Base-by-base conservation (phyloP, 2,329 filamentous ascomycete genomes). In the Nothophoma quercina region DNA sequence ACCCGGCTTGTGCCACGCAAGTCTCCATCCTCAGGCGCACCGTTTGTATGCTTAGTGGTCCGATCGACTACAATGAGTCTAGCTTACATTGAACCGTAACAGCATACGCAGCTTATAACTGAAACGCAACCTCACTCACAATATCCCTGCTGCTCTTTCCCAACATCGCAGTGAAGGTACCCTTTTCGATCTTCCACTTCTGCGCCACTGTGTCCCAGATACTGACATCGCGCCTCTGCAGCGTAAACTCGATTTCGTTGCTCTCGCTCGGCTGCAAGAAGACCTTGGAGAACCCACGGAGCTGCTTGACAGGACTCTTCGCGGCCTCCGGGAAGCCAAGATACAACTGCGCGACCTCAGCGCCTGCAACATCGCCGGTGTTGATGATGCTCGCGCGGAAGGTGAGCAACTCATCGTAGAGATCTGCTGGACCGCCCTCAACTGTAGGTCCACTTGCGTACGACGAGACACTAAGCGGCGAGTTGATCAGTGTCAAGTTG, bases 331-430 rank as follows among this genome's bases (percentile, higher is more conserved):
- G 5, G 26, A 12, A 28, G 8, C 10, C 26, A 28, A 7, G 26
- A 28, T 12, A 28, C 26, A 28, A 28, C 26, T 28, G 10, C 4
- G 26, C 26, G 10, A 28, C 26, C 10, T 28, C 10, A 12, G 26
- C 16, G 33, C 33, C 33, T 18, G 13, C 22, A 7, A 22, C 5
- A 32, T 4, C 5, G 4, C 15, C n/a, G 16, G n/a, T 16, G 5
- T 68, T 86, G 87, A 5, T 73, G 62, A 43, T 79, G 80, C 56
- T n/a, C 72, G 61, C 12, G 72, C 48, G 55, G 68, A 58, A 73
- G 61, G 35, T 88, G 72, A 9, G 77, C 72, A 25, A 28, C 26
- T 28, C n/a, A n/a, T n/a, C n/a, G 26, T 28, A 28, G 8, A 28
- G 13, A 12, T 7, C 5, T 6, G 5, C 10, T 12, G 26, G 26